Evolutionary conservation across 768 basidiomycete species (phyloP).

Genomic region (Naganishia friedmannii): DNA sequence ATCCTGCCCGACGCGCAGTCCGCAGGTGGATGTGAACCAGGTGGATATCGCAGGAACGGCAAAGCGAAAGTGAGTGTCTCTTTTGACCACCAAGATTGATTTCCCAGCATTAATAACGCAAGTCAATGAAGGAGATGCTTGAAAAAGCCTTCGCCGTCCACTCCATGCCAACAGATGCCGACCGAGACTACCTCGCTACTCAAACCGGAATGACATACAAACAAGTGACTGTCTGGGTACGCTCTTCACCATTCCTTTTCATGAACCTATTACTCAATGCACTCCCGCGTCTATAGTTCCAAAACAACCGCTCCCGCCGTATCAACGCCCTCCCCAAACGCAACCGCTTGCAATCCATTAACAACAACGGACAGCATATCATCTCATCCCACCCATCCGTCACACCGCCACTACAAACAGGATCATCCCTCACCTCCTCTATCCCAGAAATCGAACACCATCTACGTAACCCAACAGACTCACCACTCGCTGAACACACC

Average conservation of each 20-base stretch:
- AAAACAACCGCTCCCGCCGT: slow-evolving; percentile 27
- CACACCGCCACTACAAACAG: neutral
- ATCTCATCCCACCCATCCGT: neutral
- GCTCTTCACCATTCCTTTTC: neutral
- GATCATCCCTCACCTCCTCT: neutral
- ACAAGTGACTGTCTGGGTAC: slow-evolving; percentile 29
- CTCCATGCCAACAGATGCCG: slow-evolving; percentile 18
- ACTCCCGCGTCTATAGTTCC: slow-evolving; percentile 13
- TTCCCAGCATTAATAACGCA: neutral
- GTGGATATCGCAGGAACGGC: too few relatives aligned
- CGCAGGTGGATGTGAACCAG: too few relatives aligned
- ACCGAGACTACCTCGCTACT: slow-evolving; percentile 10
- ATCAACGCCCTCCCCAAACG: slow-evolving; percentile 1
- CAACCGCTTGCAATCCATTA: neutral
- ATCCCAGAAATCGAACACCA: slow-evolving; percentile 16
- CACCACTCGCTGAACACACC: slow-evolving; percentile 23
- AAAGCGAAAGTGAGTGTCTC: neutral
- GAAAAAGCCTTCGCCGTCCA: slow-evolving; percentile 14
- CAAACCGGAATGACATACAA: slow-evolving; percentile 13
- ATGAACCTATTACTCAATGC: neutral
- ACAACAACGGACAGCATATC: neutral
- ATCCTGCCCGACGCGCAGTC: too few relatives aligned
- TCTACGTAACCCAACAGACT: slow-evolving; percentile 18
- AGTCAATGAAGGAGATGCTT: neutral
- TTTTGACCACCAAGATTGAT: neutral